phyloP scores from a whole-genome alignment of 257 asterid genomes.

The Solanum pinnatisectum region DNA sequence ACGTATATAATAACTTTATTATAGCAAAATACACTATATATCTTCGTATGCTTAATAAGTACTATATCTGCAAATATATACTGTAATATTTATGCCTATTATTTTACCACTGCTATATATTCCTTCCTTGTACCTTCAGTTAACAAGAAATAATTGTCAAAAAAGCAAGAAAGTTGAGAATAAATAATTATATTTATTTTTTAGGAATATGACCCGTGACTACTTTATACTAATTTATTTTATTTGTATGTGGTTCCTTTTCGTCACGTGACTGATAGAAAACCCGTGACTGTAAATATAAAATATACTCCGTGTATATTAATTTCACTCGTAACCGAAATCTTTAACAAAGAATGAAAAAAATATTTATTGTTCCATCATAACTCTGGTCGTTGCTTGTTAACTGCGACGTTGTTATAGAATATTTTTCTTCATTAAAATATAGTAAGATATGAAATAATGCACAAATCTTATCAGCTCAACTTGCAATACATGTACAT shows the following conservation, averaged over 20 bases:
- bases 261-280: not conserved
- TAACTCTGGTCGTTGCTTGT: rapidly evolving
- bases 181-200: not conserved
- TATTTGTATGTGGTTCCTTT: not conserved
- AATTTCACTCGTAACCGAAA: too few species aligned
- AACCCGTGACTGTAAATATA: not conserved
- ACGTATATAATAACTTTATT: too few species aligned
- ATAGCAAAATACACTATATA: not conserved
- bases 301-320: too few species aligned
- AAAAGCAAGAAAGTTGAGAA: not conserved
- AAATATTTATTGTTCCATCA: too few species aligned
- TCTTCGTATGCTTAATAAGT: too few species aligned
- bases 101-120: not conserved
- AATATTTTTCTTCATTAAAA: not conserved
- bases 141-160: not conserved
- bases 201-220: conserved; percentile 10
- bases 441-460: not conserved
- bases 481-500: not conserved
- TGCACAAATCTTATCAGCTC: not conserved
- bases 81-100: not conserved
- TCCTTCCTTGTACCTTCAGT: not conserved
- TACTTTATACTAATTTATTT: not conserved
- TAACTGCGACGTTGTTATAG: not conserved
- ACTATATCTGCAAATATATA: too few species aligned
- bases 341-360: too few species aligned